Evolutionary conservation across 495 filamentous ascomycete genomes (phyloP).

Genomic region (Neurospora sp.): DNA sequence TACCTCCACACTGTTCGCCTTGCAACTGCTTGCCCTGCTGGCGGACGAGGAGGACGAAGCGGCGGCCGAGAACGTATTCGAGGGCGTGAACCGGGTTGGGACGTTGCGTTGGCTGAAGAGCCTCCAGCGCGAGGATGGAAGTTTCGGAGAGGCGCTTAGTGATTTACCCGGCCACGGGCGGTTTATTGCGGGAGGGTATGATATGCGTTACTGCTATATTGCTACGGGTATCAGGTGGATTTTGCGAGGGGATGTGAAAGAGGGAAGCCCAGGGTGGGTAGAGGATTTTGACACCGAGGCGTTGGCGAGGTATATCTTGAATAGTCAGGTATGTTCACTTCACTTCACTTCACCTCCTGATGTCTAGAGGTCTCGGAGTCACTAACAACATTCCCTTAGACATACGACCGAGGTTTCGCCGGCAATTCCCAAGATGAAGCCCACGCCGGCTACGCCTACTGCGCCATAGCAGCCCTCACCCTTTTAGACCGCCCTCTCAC

Average conservation of each 20-base stretch:
- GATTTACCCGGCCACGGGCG: slow-evolving; percentile 34
- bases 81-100: slow-evolving; percentile 52
- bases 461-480: slow-evolving; percentile 64
- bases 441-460: slow-evolving; percentile 86
- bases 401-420: slow-evolving; percentile 83
- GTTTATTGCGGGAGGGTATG: slow-evolving; percentile 62
- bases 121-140: slow-evolving; percentile 76
- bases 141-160: slow-evolving; percentile 76
- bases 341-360: neutral
- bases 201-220: slow-evolving; percentile 80
- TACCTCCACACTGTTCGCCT: slow-evolving; percentile 79
- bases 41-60: slow-evolving; percentile 52
- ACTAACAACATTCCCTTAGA: slow-evolving; percentile 39
- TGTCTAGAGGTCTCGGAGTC: neutral
- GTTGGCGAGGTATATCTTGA: slow-evolving; percentile 60
- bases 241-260: slow-evolving; percentile 48
- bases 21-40: slow-evolving; percentile 62
- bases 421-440: slow-evolving; percentile 77
- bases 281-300: slow-evolving; percentile 65
- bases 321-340: slow-evolving; percentile 23
- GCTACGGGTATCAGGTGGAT: slow-evolving; percentile 77
- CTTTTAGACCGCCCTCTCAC: slow-evolving; percentile 48
- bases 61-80: slow-evolving; percentile 22
- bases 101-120: slow-evolving; percentile 64
- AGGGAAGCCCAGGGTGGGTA: slow-evolving; percentile 43